Percentiles rank a stretch among this genome's conserved stretches.
phyloP scores from a whole-genome alignment of 768 basidiomycete species.

The Vararia minispora region DNA sequence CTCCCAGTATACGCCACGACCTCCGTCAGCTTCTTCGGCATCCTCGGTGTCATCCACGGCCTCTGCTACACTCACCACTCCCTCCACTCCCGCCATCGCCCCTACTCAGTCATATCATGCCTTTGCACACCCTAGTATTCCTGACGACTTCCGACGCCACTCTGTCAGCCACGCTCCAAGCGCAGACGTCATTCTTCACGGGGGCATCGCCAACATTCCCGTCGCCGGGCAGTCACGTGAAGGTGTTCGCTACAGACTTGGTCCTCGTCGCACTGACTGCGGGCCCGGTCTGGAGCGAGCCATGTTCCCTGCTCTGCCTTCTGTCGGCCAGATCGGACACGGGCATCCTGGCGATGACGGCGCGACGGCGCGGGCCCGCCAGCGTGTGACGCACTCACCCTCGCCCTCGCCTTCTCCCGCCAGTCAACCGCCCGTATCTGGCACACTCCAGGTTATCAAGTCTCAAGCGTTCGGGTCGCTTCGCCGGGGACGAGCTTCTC shows the following conservation, averaged over 20 bases:
- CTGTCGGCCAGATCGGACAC: constrained; percentile 40
- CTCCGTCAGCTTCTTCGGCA: constrained; percentile 56
- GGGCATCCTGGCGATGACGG: constrained; percentile 36
- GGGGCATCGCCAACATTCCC: constrained; percentile 65
- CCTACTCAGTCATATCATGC: too few species aligned
- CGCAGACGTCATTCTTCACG: constrained; percentile 62
- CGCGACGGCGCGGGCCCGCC: constrained; percentile 27
- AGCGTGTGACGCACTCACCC: constrained; percentile 28
- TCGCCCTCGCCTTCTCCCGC: constrained; percentile 37
- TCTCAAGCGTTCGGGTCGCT: constrained; percentile 83
- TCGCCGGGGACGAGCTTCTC: constrained; percentile 64
- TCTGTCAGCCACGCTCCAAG: constrained; percentile 38
- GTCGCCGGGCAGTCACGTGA: constrained; percentile 39
- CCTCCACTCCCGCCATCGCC: too few species aligned
- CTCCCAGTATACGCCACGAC: too few species aligned
- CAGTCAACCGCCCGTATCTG: constrained; percentile 42
- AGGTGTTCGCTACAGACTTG: constrained; percentile 49
- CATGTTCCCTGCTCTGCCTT: constrained; percentile 34
- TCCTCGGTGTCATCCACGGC: constrained; percentile 51
- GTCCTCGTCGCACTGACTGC: constrained; percentile 35
- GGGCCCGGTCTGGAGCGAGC: constrained; percentile 39
- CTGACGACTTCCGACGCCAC: constrained; percentile 55
- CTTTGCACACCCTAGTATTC: too few species aligned
- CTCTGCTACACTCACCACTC: constrained; percentile 35
- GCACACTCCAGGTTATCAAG: constrained; percentile 84